Base-by-base conservation (phyloP, 1,139 yeast species). In the Suzukiozyma palmioleophila region DNA sequence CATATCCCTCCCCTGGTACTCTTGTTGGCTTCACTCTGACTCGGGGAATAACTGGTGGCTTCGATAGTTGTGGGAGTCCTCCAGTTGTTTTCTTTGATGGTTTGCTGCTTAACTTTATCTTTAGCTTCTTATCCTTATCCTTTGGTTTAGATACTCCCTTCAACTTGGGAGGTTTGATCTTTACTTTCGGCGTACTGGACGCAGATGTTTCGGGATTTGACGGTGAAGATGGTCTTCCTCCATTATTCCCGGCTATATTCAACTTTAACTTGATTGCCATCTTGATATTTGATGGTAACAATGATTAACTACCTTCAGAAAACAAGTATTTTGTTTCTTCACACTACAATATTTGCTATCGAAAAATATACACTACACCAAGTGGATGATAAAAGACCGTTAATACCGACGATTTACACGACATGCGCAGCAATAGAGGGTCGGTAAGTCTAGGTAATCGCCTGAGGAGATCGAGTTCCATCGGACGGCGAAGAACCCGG, bases 1-100 rank as follows among this genome's bases (percentile, higher is more conserved):
- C 98, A 59, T 92, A 92, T 0, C 97, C 97, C 51, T 90, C 96
- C 1, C 96, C 96, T 0, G 96, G 95, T 8, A 84, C 74, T 48
- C 95, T 66, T 0, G 87, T 83, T 0, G 95, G 95, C 53, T 87
- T 88, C 41, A 90, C 81, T 45, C 94, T 66, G 39, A 88, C 81
- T 34, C 81, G 68, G 0, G 92, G 90, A 0, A 80, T 68, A 6
- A 39, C 37, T 26, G 44, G 42, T 9, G 48, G 47, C 32, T 48
- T 50, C 25, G 51, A 44, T 14, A 40, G 44, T 4, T 47, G 26
- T 2, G 46, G 39, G 4, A 46, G 44, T 18, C 51, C 48, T 11
- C 35, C 42, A 5, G 38, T 39, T 8, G 43, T 32, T 39, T 43
- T 43, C 16, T 48, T 47, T 15, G 43, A n/a, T 35, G 47, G 40